These are phyloP conservation scores for Buddleja alternifolia DNA, from an alignment of 257 asterid genomes.

Conservation along the genomic window DNA sequence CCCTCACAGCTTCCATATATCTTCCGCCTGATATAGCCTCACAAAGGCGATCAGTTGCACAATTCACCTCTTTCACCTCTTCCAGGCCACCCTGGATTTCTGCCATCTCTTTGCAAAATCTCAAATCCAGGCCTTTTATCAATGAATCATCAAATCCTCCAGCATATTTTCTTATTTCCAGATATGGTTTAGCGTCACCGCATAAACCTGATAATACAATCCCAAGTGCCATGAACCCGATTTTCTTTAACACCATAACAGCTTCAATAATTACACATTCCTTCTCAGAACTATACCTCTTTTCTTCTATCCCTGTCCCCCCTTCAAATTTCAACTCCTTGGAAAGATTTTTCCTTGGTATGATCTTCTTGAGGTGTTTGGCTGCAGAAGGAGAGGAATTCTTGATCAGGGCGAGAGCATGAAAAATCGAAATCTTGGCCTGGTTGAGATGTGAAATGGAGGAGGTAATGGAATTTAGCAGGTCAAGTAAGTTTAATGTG, in stretches of 20 bases:
- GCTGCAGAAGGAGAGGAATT: constrained; percentile 29
- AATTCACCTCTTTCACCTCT: constrained; percentile 60
- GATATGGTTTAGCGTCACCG: constrained; percentile 42
- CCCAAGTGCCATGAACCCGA: constrained; percentile 52
- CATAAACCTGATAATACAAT: constrained; percentile 47
- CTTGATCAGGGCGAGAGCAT: constrained; percentile 41
- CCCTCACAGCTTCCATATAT: constrained; percentile 29
- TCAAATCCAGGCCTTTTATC: constrained; percentile 41
- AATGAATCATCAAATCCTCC: constrained; percentile 40
- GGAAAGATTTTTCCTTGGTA: constrained; percentile 9
- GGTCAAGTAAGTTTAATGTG: constrained; percentile 44
- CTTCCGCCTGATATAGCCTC: constrained; percentile 8
- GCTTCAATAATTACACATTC: constrained; percentile 47
- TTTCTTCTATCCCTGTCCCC: constrained; percentile 31
- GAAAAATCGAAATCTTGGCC: constrained; percentile 43
- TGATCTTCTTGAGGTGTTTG: constrained; percentile 30
- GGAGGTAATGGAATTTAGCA: constrained; percentile 54
- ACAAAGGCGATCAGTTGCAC: constrained; percentile 25
- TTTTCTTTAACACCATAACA: constrained; percentile 33
- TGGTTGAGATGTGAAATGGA: constrained; percentile 52
- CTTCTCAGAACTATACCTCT: constrained; percentile 34
- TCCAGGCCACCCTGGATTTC: constrained; percentile 31
- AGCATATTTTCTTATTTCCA: constrained; percentile 37
- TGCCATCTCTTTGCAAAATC: constrained; percentile 30
- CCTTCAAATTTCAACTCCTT: constrained; percentile 32